These are phyloP conservation scores for Cytospora chrysosperma DNA, from an alignment of 2,329 filamentous ascomycete genomes.

Conservation along the genomic window DNA sequence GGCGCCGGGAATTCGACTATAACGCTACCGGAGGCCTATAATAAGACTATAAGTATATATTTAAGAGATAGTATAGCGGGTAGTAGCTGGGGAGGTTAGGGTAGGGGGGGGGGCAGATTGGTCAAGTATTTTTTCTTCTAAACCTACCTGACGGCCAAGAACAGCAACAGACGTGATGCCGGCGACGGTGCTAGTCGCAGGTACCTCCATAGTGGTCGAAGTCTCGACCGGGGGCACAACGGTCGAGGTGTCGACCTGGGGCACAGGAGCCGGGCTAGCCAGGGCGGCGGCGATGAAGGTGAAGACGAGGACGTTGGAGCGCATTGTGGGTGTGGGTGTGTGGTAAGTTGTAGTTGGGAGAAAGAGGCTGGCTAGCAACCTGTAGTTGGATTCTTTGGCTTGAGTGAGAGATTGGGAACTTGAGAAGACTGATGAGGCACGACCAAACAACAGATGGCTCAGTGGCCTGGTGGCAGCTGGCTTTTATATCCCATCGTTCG, in stretches of 20 bases:
- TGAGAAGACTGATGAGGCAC: background rate
- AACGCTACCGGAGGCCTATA: too few species aligned
- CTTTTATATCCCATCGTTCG: background rate
- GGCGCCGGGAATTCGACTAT: too few species aligned
- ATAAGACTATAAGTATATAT: too few species aligned
- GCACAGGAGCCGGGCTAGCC: constrained; percentile 8
- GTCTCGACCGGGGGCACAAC: constrained; percentile 7
- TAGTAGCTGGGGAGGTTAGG: too few species aligned
- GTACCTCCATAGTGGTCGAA: background rate
- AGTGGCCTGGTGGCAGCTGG: background rate
- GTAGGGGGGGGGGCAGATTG: too few species aligned
- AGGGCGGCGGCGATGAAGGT: constrained; percentile 13
- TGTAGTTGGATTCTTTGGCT: background rate
- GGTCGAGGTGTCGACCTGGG: too few species aligned
- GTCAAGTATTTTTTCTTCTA: too few species aligned
- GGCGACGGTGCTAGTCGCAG: too few species aligned
- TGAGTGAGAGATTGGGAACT: background rate
- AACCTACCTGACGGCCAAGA: too few species aligned
- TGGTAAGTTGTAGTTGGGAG: background rate
- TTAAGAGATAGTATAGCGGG: too few species aligned
- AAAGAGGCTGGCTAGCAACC: background rate
- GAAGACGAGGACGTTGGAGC: constrained; percentile 19
- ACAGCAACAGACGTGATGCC: too few species aligned
- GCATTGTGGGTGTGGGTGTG: constrained; percentile 16
- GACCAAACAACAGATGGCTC: background rate